These are phyloP conservation scores for Leccinum cinnamomeum DNA, from an alignment of 1,284 basidiomycete species.

Conservation along the genomic window DNA sequence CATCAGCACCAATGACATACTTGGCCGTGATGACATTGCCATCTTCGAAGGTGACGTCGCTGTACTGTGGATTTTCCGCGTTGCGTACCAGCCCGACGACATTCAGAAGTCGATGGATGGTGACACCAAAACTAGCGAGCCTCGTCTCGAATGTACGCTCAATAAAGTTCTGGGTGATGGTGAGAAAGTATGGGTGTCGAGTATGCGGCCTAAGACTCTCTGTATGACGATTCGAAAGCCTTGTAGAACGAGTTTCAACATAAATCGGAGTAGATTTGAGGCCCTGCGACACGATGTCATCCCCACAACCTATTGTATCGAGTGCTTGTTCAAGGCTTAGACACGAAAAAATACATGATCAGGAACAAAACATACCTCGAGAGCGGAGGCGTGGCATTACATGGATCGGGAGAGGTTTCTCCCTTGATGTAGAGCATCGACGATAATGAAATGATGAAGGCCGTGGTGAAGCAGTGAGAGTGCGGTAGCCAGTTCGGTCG, in stretches of 20 bases:
- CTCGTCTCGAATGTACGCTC: slow-evolving; percentile 44
- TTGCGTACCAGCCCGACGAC: slow-evolving; percentile 32
- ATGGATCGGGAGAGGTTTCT: too few species aligned
- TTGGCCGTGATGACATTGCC: too few species aligned
- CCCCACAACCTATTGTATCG: too few species aligned
- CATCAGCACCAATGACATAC: too few species aligned
- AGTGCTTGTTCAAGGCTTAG: too few species aligned
- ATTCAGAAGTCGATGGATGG: slow-evolving; percentile 24
- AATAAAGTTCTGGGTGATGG: slow-evolving; percentile 49
- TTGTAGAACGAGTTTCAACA: too few species aligned
- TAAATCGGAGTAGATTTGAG: too few species aligned
- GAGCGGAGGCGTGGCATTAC: too few species aligned
- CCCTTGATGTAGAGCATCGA: background rate
- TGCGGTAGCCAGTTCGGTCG: slow-evolving; percentile 26
- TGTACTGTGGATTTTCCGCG: slow-evolving; percentile 25
- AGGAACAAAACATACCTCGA: too few species aligned
- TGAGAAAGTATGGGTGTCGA: slow-evolving; percentile 37
- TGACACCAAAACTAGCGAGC: slow-evolving; percentile 31
- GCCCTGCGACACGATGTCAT: too few species aligned
- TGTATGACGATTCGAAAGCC: too few species aligned
- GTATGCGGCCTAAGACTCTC: slow-evolving; percentile 30
- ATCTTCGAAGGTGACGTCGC: slow-evolving; percentile 46
- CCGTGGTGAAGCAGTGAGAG: slow-evolving; percentile 39
- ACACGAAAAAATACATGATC: too few species aligned
- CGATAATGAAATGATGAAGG: slow-evolving; percentile 31